A percentile compares a stretch with the other conserved stretches of the same genome.
These are phyloP conservation scores for Suhomyces maxii DNA, from an alignment of 1,139 yeast species.

Conservation along the genomic window DNA sequence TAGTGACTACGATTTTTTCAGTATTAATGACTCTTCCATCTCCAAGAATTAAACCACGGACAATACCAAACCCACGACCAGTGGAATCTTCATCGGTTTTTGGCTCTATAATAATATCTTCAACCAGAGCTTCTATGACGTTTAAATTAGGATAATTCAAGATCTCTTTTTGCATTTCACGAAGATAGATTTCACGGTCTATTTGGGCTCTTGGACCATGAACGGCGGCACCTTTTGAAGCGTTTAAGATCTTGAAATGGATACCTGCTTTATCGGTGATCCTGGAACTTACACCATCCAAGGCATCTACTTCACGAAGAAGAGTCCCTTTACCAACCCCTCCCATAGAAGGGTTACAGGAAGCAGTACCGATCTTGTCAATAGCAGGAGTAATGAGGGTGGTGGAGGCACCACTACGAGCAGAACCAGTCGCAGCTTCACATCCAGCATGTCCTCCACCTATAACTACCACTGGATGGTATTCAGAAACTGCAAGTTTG, in stretches of 20 bases:
- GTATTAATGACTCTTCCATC: constrained; percentile 65
- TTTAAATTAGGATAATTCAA: constrained; percentile 57
- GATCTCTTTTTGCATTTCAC: constrained; percentile 76
- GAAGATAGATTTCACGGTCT: constrained; percentile 75
- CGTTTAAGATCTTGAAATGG: constrained; percentile 83
- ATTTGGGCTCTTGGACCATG: constrained; percentile 99
- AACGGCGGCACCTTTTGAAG: constrained; percentile 93
- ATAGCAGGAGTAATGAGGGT: constrained; percentile 75
- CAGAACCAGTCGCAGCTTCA: constrained; percentile 94
- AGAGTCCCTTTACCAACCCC: constrained; percentile 98
- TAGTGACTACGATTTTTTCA: constrained; percentile 78
- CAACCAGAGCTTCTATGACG: constrained; percentile 74
- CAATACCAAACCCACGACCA: constrained; percentile 42
- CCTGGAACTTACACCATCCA: constrained; percentile 86
- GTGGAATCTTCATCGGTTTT: constrained; percentile 22
- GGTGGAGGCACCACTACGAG: constrained; percentile 76
- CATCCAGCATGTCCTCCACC: constrained; percentile 99
- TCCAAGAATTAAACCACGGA: constrained; percentile 71
- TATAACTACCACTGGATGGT: constrained; percentile 72
- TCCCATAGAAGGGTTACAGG: constrained; percentile 97
- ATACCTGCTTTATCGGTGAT: constrained; percentile 92
- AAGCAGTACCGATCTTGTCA: constrained; percentile 84
- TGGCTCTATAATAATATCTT: constrained; percentile 74
- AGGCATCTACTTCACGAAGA: constrained; percentile 89
- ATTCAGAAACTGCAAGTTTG: constrained; percentile 10